A percentile compares a stretch with the other conserved stretches of the same genome.
Evolutionary conservation across 257 asterid genomes (phyloP).

Genomic region (Ehretia macrophylla): DNA sequence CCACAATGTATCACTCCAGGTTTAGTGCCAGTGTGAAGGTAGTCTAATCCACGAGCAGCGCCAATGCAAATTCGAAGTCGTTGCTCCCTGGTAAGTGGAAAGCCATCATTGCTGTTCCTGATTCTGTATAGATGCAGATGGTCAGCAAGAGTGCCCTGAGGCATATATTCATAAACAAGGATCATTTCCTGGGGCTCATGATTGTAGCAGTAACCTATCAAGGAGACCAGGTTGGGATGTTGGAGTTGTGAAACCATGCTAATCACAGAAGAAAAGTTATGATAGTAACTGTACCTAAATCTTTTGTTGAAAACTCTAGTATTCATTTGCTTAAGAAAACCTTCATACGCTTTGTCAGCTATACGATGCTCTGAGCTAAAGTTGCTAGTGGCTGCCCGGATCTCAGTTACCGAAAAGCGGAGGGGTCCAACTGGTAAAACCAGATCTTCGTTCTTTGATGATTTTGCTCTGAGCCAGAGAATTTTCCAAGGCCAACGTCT

Average conservation of each 20-base stretch:
- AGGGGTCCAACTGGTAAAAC: background rate
- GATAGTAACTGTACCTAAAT: conserved; percentile 17
- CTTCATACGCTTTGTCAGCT: no score
- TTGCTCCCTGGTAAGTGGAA: no score
- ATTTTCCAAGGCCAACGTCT: background rate
- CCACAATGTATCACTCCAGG: no score
- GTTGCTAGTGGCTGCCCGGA: background rate
- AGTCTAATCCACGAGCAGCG: no score
- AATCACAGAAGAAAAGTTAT: no score
- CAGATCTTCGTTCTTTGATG: background rate
- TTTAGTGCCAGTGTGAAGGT: no score
- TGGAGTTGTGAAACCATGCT: conserved; percentile 14
- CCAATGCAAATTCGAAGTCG: no score
- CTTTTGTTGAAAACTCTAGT: no score
- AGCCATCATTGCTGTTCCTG: no score
- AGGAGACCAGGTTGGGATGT: conserved; percentile 17
- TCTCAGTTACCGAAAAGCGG: background rate
- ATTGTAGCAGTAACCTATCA: conserved; percentile 14
- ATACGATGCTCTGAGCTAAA: background rate
- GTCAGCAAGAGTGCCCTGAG: conserved; percentile 12
- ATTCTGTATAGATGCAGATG: conserved; percentile 12
- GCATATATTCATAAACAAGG: conserved; percentile 13
- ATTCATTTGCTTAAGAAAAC: no score
- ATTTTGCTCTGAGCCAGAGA: background rate
- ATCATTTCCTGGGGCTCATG: conserved; percentile 5